Base-by-base conservation (phyloP, 2,329 filamentous ascomycete genomes). In the Macrophomina pseudophaseolina region DNA sequence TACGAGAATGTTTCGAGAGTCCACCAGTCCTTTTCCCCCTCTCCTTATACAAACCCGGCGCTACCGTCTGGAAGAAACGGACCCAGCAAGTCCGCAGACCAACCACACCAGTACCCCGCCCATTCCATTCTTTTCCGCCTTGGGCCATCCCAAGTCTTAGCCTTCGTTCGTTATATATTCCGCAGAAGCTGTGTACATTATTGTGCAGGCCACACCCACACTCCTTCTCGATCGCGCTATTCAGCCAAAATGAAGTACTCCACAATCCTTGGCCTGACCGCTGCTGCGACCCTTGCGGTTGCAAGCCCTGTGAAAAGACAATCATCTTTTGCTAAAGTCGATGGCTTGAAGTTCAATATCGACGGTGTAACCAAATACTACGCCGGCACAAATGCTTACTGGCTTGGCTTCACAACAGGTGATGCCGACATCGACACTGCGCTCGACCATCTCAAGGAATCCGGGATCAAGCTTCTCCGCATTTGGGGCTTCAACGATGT, bases 401-500 rank as follows among this genome's bases (percentile, higher is more conserved):
- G 85, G 83, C 81, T 86, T 58, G 79, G 80, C 12, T 86, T 86
- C 69, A 71, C 83, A 49, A 84, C 80, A 70, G 83, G 84, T 66
- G 80, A 86, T 68, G 79, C 76, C 7, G 86, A 90, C 72, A 81
- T 88, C 14, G 85, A 88, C 70, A 75, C 78, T n/a, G 76, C 78
- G 28, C 75, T 80, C 71, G 70, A 73, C 67, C 81, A 86, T 71
- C 73, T 88, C 16, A 72, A 78, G 59, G 69, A 76, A 38, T 83
- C 85, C 2, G 85, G 86, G 0, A 82, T 85, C 68, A 87, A 86
- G 73, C 84, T 89, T 67, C 78, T 88, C 40, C 82, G 87, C 16
- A 80, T 88, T 56, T 88, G 87, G 87, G 86, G 86, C 4, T 89
- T 89, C 79, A 88, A 88, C 76, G 86, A 88, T 69, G 84, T 87